Conservation (phyloP, 106 monocot species). For the Amphibolis antarctica region DNA sequence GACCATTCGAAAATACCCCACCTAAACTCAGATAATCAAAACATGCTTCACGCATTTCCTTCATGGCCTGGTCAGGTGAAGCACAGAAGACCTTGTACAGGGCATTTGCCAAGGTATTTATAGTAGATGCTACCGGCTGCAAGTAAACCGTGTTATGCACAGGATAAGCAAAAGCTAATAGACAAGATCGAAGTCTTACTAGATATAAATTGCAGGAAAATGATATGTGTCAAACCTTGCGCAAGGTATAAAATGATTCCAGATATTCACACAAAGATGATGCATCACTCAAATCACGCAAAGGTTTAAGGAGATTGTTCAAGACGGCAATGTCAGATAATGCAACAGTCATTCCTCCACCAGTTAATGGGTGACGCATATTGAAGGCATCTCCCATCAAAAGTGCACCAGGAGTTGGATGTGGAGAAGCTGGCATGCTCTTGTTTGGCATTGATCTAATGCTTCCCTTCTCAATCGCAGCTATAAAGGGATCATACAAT, state of each 20-base stretch:
- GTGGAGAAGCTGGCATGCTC: conserved; percentile 86
- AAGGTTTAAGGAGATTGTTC: conserved; percentile 64
- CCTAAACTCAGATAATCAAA: conserved; percentile 94
- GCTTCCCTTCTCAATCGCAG: conserved; percentile 57
- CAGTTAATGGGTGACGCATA: conserved; percentile 96
- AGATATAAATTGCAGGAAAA: neutral
- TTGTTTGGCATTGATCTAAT: conserved; percentile 74
- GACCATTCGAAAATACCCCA: conserved; percentile 66
- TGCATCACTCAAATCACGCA: conserved; percentile 61
- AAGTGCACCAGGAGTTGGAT: conserved; percentile 82
- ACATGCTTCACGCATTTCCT: conserved; percentile 79
- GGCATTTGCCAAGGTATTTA: conserved; percentile 88
- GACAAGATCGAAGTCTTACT: neutral
- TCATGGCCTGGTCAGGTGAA: conserved; percentile 62
- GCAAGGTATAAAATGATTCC: conserved; percentile 86
- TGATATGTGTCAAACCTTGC: conserved; percentile 48
- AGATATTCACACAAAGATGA: conserved; percentile 68
- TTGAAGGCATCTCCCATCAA: conserved; percentile 96
- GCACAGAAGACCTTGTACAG: conserved; percentile 77
- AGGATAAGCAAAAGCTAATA: neutral
- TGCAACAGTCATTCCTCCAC: conserved; percentile 96
- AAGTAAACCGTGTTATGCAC: conserved; percentile 3
- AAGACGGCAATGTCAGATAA: conserved; percentile 77
- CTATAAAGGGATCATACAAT: conserved; percentile 48
- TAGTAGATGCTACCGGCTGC: conserved; percentile 93